phyloP scores from a whole-genome alignment of 768 basidiomycete species.

The Xerocomus spinulosus region DNA sequence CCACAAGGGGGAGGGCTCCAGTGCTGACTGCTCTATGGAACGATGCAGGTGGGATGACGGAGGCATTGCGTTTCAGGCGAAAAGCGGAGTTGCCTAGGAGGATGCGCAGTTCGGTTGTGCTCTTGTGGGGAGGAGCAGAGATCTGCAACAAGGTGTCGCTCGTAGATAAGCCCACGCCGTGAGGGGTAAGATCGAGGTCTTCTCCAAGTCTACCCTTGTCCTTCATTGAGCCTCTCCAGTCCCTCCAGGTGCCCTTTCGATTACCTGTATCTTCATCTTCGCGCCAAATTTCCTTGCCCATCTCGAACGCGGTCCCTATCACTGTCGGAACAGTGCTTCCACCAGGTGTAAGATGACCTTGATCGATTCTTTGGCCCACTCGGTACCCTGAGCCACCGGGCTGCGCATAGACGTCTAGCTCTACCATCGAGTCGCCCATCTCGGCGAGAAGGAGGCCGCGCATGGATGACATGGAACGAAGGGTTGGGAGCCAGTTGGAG shows the following conservation, averaged over 20 bases:
- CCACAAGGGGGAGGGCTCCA: not conserved
- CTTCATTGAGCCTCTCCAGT: slow-evolving; percentile 6
- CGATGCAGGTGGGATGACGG: slow-evolving; percentile 33
- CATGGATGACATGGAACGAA: slow-evolving; percentile 40
- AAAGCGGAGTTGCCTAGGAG: slow-evolving; percentile 61
- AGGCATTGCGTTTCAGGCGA: slow-evolving; percentile 51
- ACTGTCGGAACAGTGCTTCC: slow-evolving; percentile 19
- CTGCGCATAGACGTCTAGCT: slow-evolving; percentile 35
- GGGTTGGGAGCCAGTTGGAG: slow-evolving; percentile 20
- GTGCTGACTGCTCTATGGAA: slow-evolving; percentile 7
- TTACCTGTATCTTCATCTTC: slow-evolving; percentile 6
- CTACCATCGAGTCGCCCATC: slow-evolving; percentile 43
- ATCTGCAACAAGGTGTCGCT: slow-evolving; percentile 51
- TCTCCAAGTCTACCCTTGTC: slow-evolving; percentile 6
- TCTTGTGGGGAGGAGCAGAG: slow-evolving; percentile 45
- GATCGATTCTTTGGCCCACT: slow-evolving; percentile 38
- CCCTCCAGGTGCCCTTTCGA: slow-evolving; percentile 16
- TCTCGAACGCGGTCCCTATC: slow-evolving; percentile 10
- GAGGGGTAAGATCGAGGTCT: slow-evolving; percentile 3
- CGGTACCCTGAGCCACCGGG: slow-evolving; percentile 36
- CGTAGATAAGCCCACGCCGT: slow-evolving; percentile 35
- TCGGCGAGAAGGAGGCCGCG: slow-evolving; percentile 45
- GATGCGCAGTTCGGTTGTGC: slow-evolving; percentile 52
- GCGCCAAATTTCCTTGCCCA: slow-evolving; percentile 22
- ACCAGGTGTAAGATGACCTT: slow-evolving; percentile 30